phyloP scores from a whole-genome alignment of 352 stramenopile genomes.

The Phytophthora hibernalis region DNA sequence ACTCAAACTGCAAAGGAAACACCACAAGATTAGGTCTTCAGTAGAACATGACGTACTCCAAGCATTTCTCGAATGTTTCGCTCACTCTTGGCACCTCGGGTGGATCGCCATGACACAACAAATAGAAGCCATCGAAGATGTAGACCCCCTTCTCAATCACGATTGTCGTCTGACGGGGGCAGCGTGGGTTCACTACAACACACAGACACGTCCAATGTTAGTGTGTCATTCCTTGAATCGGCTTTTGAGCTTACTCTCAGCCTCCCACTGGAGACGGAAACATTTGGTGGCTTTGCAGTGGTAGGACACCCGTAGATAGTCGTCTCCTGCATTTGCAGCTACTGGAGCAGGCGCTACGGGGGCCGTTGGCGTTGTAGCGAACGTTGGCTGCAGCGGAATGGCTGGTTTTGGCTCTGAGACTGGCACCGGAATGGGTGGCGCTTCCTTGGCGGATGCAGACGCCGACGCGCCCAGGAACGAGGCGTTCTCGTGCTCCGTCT shows the following conservation, averaged over 20 bases:
- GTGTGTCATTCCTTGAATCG: background rate
- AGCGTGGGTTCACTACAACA: slow-evolving; percentile 79
- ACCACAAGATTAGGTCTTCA: background rate
- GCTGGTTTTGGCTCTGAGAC: slow-evolving; percentile 1
- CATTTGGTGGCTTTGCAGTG: slow-evolving; percentile 72
- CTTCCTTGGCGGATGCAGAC: slow-evolving; percentile 1
- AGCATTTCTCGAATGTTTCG: background rate
- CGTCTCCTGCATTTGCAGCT: slow-evolving; percentile 35
- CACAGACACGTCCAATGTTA: background rate
- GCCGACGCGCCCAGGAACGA: slow-evolving; percentile 35
- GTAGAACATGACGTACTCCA: background rate
- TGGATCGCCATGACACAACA: slow-evolving; percentile 74
- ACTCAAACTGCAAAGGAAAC: slow-evolving; percentile 70
- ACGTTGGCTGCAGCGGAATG: slow-evolving; percentile 4
- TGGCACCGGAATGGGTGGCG: slow-evolving; percentile 3
- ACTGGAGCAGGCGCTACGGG: slow-evolving; percentile 13
- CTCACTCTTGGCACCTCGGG: slow-evolving; percentile 65
- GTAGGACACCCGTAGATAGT: slow-evolving; percentile 65
- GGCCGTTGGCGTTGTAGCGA: slow-evolving; percentile 8
- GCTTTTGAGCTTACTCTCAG: slow-evolving; percentile 59
- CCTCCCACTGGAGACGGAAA: slow-evolving; percentile 82
- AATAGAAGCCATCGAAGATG: slow-evolving; percentile 88
- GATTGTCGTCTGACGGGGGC: slow-evolving; percentile 73
- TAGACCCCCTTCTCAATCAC: slow-evolving; percentile 68
- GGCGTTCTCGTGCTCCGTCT: slow-evolving; percentile 43